phyloP scores from a whole-genome alignment of 371 early-diverging fungal species.

The Blastocladiella emersonii region DNA sequence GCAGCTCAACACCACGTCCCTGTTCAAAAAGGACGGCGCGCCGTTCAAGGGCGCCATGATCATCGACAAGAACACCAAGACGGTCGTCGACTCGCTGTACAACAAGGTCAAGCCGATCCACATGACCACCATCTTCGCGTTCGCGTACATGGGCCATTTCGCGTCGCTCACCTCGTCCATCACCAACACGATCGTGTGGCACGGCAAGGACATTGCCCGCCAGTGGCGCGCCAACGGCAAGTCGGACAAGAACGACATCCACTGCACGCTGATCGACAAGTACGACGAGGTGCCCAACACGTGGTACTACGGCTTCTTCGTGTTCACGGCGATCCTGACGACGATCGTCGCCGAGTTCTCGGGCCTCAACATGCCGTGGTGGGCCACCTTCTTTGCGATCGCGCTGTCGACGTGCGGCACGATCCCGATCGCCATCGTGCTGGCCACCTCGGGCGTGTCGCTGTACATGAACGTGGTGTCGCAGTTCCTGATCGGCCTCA shows the following conservation, averaged over 20 bases:
- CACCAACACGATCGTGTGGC: slow-evolving; percentile 49
- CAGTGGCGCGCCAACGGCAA: slow-evolving; percentile 10
- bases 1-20: neutral
- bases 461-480: neutral
- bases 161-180: slow-evolving; percentile 53
- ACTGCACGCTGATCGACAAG: neutral
- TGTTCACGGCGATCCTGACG: neutral
- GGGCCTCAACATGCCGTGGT: neutral
- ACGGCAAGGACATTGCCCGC: slow-evolving; percentile 36
- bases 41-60: neutral
- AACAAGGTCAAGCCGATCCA: neutral
- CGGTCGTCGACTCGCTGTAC: neutral
- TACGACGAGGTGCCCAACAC: neutral
- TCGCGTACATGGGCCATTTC: slow-evolving; percentile 50
- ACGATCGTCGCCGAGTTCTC: neutral
- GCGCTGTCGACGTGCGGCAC: neutral
- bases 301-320: slow-evolving; percentile 1
- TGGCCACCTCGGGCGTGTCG: neutral
- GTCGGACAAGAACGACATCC: neutral
- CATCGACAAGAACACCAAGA: neutral
- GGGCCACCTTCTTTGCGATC: neutral
- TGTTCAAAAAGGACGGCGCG: neutral
- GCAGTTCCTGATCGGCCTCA: neutral
- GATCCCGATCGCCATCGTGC: neutral
- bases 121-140: slow-evolving; percentile 25